phyloP scores from a whole-genome alignment of 768 basidiomycete genomes.

The Hysterangium stoloniferum region DNA sequence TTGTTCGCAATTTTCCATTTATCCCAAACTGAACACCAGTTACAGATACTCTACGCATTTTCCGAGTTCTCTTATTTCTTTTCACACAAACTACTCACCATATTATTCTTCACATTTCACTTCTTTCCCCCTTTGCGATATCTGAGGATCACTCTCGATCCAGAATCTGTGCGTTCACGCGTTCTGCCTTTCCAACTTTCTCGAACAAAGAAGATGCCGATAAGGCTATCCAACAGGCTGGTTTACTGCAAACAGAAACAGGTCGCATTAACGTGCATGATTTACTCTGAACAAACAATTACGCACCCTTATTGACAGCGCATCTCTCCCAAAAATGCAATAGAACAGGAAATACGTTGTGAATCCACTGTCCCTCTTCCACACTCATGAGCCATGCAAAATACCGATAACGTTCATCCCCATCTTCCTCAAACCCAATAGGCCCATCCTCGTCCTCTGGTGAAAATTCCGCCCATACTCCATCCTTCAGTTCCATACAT shows the following conservation, averaged over 20 bases:
- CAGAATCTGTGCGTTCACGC: conserved; percentile 73
- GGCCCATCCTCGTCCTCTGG: too few relatives aligned
- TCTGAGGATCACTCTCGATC: conserved; percentile 84
- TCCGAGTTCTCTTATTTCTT: neutral
- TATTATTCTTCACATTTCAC: conserved; percentile 58
- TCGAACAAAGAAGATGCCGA: conserved; percentile 92
- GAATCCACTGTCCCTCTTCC: too few relatives aligned
- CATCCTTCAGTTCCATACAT: too few relatives aligned
- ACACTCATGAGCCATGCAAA: too few relatives aligned
- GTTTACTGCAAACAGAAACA: conserved; percentile 59
- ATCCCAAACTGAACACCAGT: conserved; percentile 88
- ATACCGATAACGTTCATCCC: too few relatives aligned
- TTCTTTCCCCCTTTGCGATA: conserved; percentile 89
- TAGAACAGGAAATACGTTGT: too few relatives aligned
- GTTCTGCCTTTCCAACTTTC: conserved; percentile 95
- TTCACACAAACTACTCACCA: neutral
- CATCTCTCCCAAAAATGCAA: too few relatives aligned
- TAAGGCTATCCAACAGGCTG: conserved; percentile 74
- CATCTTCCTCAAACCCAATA: too few relatives aligned
- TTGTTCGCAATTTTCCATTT: conserved; percentile 91
- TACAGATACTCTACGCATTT: conserved; percentile 63
- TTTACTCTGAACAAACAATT: too few relatives aligned
- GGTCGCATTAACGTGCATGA: too few relatives aligned
- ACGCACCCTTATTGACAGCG: too few relatives aligned
- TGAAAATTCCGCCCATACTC: too few relatives aligned